A percentile compares a stretch with the other conserved stretches of the same genome.
These are phyloP conservation scores for Trichoderma gracile DNA, from an alignment of 2,329 filamentous ascomycete genomes.

Conservation along the genomic window DNA sequence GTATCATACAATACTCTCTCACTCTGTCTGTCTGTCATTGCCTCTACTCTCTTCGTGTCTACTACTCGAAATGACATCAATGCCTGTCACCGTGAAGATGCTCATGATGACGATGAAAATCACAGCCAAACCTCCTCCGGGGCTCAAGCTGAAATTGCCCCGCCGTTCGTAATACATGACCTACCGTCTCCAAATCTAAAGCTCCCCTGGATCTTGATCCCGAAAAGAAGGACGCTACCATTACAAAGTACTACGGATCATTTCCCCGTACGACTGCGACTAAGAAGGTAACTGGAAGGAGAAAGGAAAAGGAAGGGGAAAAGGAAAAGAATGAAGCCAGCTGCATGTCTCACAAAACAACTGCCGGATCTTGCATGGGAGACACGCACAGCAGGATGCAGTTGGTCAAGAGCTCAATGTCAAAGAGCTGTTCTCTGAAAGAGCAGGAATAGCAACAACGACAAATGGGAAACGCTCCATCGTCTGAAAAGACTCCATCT, in stretches of 20 bases:
- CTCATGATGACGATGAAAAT: neutral
- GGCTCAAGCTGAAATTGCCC: neutral
- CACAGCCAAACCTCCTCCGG: neutral
- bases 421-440: too few species aligned
- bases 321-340: too few species aligned
- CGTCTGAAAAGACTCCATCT: too few species aligned
- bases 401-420: too few species aligned
- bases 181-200: slow-evolving; percentile 14
- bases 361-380: too few species aligned
- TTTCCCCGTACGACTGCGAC: neutral
- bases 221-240: neutral
- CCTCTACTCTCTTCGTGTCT: neutral
- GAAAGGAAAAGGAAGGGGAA: too few species aligned
- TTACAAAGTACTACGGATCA: neutral
- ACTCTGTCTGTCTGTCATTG: too few species aligned
- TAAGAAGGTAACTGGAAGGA: neutral
- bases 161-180: slow-evolving; percentile 1
- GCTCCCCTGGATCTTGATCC: slow-evolving; percentile 13
- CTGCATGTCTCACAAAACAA: too few species aligned
- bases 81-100: neutral
- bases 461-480: too few species aligned
- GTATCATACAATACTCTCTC: too few species aligned
- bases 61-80: neutral
- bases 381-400: too few species aligned
- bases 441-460: too few species aligned